These are phyloP conservation scores for Blastobotrys indianensis DNA, from an alignment of 1,139 yeast genomes.

Conservation along the genomic window DNA sequence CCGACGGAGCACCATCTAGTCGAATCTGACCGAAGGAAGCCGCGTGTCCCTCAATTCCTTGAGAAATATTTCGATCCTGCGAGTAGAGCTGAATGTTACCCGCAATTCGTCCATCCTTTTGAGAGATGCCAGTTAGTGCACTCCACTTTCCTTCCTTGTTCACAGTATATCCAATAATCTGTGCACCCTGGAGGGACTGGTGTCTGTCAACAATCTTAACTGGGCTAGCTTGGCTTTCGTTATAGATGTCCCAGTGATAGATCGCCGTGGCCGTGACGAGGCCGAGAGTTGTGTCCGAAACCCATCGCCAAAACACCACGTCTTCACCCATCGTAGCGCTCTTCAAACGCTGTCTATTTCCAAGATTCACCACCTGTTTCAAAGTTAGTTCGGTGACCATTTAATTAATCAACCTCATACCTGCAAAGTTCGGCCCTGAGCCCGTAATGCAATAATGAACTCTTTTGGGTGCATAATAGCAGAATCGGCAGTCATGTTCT, in stretches of 20 bases:
- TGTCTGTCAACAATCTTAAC: constrained; percentile 77
- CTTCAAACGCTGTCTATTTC: constrained; percentile 81
- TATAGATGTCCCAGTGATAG: constrained; percentile 79
- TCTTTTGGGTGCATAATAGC: constrained; percentile 94
- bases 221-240: constrained; percentile 77
- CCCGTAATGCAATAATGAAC: constrained; percentile 86
- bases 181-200: constrained; percentile 69
- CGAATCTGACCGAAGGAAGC: constrained; percentile 77
- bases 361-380: constrained; percentile 66
- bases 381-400: neutral
- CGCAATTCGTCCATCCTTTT: constrained; percentile 89
- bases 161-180: constrained; percentile 85
- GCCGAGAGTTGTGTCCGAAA: constrained; percentile 66
- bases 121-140: constrained; percentile 91
- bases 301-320: constrained; percentile 95
- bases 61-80: constrained; percentile 83
- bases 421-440: constrained; percentile 93
- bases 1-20: constrained; percentile 65
- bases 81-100: constrained; percentile 95
- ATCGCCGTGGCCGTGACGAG: constrained; percentile 73
- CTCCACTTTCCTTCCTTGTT: constrained; percentile 86
- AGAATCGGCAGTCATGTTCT: constrained; percentile 95
- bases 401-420: constrained; percentile 12
- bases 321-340: constrained; percentile 84
- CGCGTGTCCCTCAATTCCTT: constrained; percentile 97